Percentiles rank a stretch among this genome's conserved stretches.
phyloP scores from a whole-genome alignment of 1,284 basidiomycete genomes.

The Tilletia indica region DNA sequence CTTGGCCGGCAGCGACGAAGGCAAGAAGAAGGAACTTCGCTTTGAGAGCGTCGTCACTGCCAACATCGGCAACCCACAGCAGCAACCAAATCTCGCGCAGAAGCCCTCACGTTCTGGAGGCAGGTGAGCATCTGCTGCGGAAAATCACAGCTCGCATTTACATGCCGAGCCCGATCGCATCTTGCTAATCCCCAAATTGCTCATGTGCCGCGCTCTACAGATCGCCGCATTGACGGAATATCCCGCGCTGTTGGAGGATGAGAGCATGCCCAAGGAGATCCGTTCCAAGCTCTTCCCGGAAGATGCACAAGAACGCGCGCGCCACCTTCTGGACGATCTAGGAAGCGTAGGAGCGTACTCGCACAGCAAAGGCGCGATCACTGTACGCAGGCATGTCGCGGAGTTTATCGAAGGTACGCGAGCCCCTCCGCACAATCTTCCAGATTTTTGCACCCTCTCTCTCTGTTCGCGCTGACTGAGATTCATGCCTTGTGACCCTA shows the following conservation, averaged over 20 bases:
- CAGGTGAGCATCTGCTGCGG: conserved; percentile 66
- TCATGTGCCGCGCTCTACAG: conserved; percentile 57
- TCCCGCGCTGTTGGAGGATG: conserved; percentile 72
- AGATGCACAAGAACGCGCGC: conserved; percentile 81
- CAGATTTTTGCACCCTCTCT: too few species aligned
- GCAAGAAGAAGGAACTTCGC: conserved; percentile 65
- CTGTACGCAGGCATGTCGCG: conserved; percentile 84
- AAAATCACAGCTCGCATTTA: background rate
- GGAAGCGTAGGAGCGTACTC: conserved; percentile 94
- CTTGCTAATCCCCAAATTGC: conserved; percentile 8
- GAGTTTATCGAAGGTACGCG: conserved; percentile 77
- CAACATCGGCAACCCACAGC: conserved; percentile 98
- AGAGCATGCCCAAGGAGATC: conserved; percentile 34
- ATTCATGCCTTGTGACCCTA: too few species aligned
- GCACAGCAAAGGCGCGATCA: conserved; percentile 86
- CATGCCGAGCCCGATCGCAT: background rate
- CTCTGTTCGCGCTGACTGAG: too few species aligned
- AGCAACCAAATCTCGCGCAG: conserved; percentile 82
- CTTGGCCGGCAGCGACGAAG: conserved; percentile 36
- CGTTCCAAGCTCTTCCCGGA: conserved; percentile 65
- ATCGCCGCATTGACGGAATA: conserved; percentile 88
- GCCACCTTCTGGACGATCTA: conserved; percentile 77
- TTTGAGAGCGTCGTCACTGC: conserved; percentile 88
- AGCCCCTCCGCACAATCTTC: background rate
- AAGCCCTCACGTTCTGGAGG: conserved; percentile 87